Conservation (phyloP, 164 flowering plant genomes). For the Litsea cubeba region DNA sequence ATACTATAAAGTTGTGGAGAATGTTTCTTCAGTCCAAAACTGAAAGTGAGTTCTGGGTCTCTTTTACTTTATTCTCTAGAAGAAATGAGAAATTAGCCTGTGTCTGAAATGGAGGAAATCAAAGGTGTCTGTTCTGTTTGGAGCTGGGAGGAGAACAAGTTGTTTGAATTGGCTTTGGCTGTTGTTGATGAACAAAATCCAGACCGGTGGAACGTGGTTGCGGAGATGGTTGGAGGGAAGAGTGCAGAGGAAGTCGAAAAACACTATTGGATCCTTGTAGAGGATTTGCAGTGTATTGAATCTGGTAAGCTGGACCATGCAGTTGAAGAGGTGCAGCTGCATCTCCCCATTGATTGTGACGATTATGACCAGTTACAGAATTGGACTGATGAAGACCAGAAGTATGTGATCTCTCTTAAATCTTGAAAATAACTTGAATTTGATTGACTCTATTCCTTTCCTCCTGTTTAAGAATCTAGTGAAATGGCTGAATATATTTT, state of each 20-base stretch:
- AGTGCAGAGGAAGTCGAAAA: slow-evolving; percentile 54
- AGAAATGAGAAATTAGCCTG: slow-evolving; percentile 5
- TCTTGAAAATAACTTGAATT: background rate
- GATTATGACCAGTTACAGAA: slow-evolving; percentile 6
- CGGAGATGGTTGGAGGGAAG: slow-evolving; percentile 54
- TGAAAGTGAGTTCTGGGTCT: slow-evolving; percentile 29
- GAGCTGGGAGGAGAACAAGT: slow-evolving; percentile 80
- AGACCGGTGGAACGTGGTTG: slow-evolving; percentile 53
- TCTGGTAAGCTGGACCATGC: slow-evolving; percentile 42
- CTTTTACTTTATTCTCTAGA: slow-evolving; percentile 6
- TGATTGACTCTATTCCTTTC: background rate
- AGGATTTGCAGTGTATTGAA: slow-evolving; percentile 57
- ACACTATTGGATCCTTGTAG: slow-evolving; percentile 51
- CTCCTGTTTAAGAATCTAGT: background rate
- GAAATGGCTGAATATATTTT: background rate
- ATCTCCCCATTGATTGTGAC: slow-evolving; percentile 7
- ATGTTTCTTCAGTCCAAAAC: slow-evolving; percentile 15
- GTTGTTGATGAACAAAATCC: slow-evolving; percentile 53
- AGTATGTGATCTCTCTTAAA: slow-evolving; percentile 18
- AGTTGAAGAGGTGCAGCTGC: slow-evolving; percentile 17
- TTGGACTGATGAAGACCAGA: slow-evolving; percentile 31
- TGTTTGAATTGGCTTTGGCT: slow-evolving; percentile 68
- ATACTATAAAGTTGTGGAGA: slow-evolving; percentile 6
- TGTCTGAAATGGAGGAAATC: slow-evolving; percentile 28
- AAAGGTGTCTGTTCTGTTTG: slow-evolving; percentile 31